Evolutionary conservation across 2,329 filamentous ascomycete genomes (phyloP), one percentile per base, ranked within the genome.

Genomic region (Apiospora rasikravindrae): DNA sequence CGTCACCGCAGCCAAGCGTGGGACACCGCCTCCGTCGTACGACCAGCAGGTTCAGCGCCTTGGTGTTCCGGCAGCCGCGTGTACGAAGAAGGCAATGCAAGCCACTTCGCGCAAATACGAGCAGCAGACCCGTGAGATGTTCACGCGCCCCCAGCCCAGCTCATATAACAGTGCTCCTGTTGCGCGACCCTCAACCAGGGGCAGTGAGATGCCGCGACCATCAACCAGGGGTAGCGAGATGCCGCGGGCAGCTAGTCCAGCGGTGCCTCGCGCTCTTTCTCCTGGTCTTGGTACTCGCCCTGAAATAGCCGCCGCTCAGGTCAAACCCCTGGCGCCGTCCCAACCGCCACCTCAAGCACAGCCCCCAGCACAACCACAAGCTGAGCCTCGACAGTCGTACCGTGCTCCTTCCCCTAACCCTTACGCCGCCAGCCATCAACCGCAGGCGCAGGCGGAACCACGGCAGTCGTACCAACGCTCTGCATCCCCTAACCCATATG

Each of bases 41-140:
- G 93, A 96, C 73, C 89, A 90, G 67, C 89, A 92, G 69, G 88
- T 94, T 66, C 94, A 93, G 79, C 89, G 94, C 72, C 88, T 98
- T 4, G 96, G 95, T 70, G 93, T 96, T 16, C 97, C 96, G 1
- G 92, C 96, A 72, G 95, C 96, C 2, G 96, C 96, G 1, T 94
- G 97, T 73, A 99, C 97, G 0, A 93, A 94, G 4, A 94, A 93
- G 74, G 94, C 96, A 67, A 99, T 99, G 97, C 94, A 98, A 79
- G 94, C 97, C 81, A 94, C 95, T 4, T 96, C 95, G 0, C 93
- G 97, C 77, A 95, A 95, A 82, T 98, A 96, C 78, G 90, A 93
- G 29, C 90, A 91, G 66, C 93, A 98, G 81, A 94, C 94, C 2
- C 90, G 94, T 61, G 94, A 88, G 78, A 92, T 98, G 85, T 96